Percentiles rank a stretch among this genome's conserved stretches.
Evolutionary conservation across 1,139 yeast species (phyloP).

Genomic region (Kazachstania sp.): DNA sequence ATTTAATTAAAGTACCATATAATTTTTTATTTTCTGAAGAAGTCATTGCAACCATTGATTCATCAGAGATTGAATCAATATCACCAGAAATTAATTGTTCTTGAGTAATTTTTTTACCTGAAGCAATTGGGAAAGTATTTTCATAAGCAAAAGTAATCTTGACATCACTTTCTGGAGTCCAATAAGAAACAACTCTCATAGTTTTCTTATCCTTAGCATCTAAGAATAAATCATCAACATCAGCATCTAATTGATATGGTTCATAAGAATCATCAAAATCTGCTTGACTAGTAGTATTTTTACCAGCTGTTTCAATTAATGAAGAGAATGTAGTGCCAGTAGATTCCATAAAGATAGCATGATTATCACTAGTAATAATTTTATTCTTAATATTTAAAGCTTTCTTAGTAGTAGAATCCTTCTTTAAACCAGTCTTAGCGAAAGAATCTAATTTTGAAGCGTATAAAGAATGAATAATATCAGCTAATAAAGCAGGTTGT

Average conservation of each 20-base stretch:
- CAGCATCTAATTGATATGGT: slow-evolving; percentile 46
- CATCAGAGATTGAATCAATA: slow-evolving; percentile 65
- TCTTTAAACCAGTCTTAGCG: slow-evolving; percentile 41
- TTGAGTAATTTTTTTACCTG: slow-evolving; percentile 33
- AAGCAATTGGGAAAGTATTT: slow-evolving; percentile 47
- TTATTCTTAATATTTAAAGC: slow-evolving; percentile 21
- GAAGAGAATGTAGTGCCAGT: slow-evolving; percentile 2
- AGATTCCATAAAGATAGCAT: slow-evolving; percentile 79
- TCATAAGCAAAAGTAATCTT: slow-evolving; percentile 83
- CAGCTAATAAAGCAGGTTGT: slow-evolving; percentile 69
- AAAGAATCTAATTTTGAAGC: slow-evolving; percentile 90
- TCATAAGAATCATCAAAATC: slow-evolving; percentile 8
- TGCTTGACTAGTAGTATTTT: neutral
- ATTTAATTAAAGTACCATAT: slow-evolving; percentile 62
- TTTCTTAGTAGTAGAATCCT: slow-evolving; percentile 6
- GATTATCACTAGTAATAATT: slow-evolving; percentile 48
- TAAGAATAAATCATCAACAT: slow-evolving; percentile 75
- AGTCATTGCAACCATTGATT: slow-evolving; percentile 70
- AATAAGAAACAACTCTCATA: slow-evolving; percentile 78
- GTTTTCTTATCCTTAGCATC: slow-evolving; percentile 36
- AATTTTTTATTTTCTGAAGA: slow-evolving; percentile 69
- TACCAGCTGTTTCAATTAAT: slow-evolving; percentile 1
- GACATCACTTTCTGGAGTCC: slow-evolving; percentile 56
- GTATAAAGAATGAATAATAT: slow-evolving; percentile 72
- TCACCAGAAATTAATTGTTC: slow-evolving; percentile 33